phyloP scores from a whole-genome alignment of 345 rosid genomes.

The Aquilaria yunnanensis region DNA sequence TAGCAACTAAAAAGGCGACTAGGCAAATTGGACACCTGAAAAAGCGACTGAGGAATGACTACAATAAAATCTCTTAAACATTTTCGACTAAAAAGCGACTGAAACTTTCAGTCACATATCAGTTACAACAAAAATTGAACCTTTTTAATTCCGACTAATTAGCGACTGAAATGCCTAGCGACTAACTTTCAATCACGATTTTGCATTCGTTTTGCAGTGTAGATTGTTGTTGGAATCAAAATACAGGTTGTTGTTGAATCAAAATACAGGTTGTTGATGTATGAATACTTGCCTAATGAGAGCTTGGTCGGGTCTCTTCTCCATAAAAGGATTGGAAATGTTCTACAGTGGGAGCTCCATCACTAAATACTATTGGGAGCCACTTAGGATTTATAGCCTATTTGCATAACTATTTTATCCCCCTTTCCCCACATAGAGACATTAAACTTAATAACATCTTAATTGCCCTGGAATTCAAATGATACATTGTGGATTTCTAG shows the following conservation, averaged over 20 bases:
- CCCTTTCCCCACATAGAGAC: constrained; percentile 62
- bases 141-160: too few relatives aligned
- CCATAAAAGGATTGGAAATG: constrained; percentile 62
- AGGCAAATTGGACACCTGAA: too few relatives aligned
- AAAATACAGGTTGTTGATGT: constrained; percentile 80
- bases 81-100: too few relatives aligned
- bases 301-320: constrained; percentile 77
- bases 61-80: too few relatives aligned
- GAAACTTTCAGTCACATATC: too few relatives aligned
- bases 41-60: too few relatives aligned
- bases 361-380: constrained; percentile 81
- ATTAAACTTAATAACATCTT: constrained; percentile 92
- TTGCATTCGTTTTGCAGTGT: too few relatives aligned
- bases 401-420: constrained; percentile 91
- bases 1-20: too few relatives aligned
- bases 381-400: constrained; percentile 84
- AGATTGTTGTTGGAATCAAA: too few relatives aligned
- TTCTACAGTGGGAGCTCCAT: constrained; percentile 86
- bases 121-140: too few relatives aligned
- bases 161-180: too few relatives aligned
- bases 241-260: constrained; percentile 75
- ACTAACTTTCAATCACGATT: too few relatives aligned
- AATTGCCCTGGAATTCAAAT: constrained; percentile 80
- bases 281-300: constrained; percentile 92
- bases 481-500: constrained; percentile 95